Evolutionary conservation across 371 early-diverging fungal genomes (phyloP).

Genomic region (Lichtheimia hyalospora): DNA sequence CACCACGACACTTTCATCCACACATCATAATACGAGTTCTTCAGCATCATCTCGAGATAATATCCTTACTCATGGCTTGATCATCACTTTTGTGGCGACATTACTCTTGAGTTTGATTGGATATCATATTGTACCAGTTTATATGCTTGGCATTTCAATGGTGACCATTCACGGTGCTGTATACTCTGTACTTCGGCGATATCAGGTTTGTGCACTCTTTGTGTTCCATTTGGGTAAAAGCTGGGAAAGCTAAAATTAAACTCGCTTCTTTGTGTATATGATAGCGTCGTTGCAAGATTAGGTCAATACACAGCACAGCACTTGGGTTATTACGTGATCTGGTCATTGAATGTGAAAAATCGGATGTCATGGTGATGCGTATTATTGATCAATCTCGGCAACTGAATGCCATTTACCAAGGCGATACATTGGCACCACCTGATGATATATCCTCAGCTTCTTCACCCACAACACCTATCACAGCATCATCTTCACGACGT

Average conservation of each 20-base stretch:
- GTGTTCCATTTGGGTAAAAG: neutral
- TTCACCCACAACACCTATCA: neutral
- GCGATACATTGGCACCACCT: conserved; percentile 20
- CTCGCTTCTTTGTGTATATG: neutral
- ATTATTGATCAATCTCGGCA: conserved; percentile 16
- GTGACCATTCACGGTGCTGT: conserved; percentile 3
- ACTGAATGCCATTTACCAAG: conserved; percentile 22
- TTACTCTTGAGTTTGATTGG: conserved; percentile 10
- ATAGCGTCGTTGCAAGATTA: conserved; percentile 37
- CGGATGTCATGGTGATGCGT: conserved; percentile 20
- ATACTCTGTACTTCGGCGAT: conserved; percentile 9
- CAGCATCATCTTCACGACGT: conserved; percentile 8
- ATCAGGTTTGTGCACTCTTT: conserved; percentile 6
- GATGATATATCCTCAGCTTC: neutral
- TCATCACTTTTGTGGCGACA: conserved; percentile 5
- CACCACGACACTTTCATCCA: neutral
- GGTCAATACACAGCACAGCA: conserved; percentile 30
- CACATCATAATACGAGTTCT: neutral
- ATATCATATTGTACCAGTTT: neutral
- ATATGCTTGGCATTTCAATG: neutral
- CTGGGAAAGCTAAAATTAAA: neutral
- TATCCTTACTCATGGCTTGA: neutral
- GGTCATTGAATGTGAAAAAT: conserved; percentile 28
- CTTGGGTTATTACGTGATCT: conserved; percentile 29
- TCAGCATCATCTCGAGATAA: conserved; percentile 1